phyloP scores from a whole-genome alignment of 257 asterid genomes.

The Solanum peruvianum region DNA sequence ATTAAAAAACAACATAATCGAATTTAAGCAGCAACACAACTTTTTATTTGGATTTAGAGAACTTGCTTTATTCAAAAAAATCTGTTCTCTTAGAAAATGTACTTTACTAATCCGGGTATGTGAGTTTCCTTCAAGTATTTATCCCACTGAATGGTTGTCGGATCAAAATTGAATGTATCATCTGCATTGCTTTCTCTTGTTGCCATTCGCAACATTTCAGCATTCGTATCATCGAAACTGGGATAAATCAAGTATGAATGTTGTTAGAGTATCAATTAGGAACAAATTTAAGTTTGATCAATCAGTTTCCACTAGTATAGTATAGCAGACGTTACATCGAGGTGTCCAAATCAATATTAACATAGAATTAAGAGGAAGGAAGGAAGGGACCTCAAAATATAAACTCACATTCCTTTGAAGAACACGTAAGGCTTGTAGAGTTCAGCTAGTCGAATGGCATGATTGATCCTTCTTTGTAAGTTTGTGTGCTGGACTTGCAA shows the following conservation, averaged over 20 bases:
- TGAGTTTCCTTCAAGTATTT: neutral
- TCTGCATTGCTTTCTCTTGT: neutral
- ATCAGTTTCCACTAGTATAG: neutral
- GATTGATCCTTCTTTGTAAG: neutral
- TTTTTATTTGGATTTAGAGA: neutral
- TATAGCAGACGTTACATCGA: too few species aligned
- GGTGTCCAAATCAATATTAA: neutral
- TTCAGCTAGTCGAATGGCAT: neutral
- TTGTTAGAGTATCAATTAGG: neutral
- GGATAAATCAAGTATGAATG: neutral
- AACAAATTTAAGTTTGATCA: neutral
- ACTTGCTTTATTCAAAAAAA: neutral
- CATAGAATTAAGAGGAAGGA: neutral
- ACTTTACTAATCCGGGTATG: neutral
- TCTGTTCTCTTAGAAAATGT: neutral
- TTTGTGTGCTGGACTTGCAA: neutral
- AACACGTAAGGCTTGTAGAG: neutral
- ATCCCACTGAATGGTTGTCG: constrained; percentile 7
- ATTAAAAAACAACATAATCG: neutral
- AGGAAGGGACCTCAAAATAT: neutral
- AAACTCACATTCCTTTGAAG: constrained; percentile 8
- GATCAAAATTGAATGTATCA: constrained; percentile 10
- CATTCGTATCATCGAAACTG: neutral
- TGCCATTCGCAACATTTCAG: neutral
- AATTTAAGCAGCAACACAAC: neutral